Base-by-base conservation (phyloP, 768 basidiomycete species). In the Tubosaeta sp. region DNA sequence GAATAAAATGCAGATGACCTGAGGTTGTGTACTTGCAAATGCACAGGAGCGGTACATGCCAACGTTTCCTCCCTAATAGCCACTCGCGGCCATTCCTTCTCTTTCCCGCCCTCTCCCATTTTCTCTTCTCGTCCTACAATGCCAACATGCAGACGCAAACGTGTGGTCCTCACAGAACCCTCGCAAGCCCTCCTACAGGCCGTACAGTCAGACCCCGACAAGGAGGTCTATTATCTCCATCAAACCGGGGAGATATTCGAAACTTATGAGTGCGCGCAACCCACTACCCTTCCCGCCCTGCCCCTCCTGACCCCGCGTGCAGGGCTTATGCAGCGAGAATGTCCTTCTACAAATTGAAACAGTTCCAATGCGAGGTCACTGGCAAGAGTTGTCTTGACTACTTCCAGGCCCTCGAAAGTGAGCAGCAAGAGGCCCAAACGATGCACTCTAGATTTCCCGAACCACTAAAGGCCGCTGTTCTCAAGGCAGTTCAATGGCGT, bases 241-340 rank as follows among this genome's bases (percentile, higher is more conserved):
- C 85, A 92, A 70, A 98, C 95, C 3, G 95, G 94, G 64, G 95
- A 98, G 81, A 90, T 98, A 71, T 98, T 98, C 69, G 86, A 92
- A 57, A 85, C 85, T 65, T 98, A 96, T 67, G 94, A 96, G 94
- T 96, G 65, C 66, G 90, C 49, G 49, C 63, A 55, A 54, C 57
- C 48, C 46, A 29, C 41, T 55, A 52, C 56, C 43, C 60, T 57
- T 60, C 53, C 58, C 50, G 49, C 61, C 58, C 55, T 60, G 60
- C 48, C 43, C 51, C 51, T 68, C 60, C 50, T 55, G 49, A 36
- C 59, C 44, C 21, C 44, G 41, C 42, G 45, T 54, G 44, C 63
- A 80, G 78, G 62, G 83, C 90, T 21, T 97, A 95, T 74, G 82
- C 88, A 40, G 82, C 90, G 30, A 87, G 95, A 61, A 89, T 95